Evolutionary conservation across 2,329 filamentous ascomycete species (phyloP).

Genomic region (Cadophora malorum): DNA sequence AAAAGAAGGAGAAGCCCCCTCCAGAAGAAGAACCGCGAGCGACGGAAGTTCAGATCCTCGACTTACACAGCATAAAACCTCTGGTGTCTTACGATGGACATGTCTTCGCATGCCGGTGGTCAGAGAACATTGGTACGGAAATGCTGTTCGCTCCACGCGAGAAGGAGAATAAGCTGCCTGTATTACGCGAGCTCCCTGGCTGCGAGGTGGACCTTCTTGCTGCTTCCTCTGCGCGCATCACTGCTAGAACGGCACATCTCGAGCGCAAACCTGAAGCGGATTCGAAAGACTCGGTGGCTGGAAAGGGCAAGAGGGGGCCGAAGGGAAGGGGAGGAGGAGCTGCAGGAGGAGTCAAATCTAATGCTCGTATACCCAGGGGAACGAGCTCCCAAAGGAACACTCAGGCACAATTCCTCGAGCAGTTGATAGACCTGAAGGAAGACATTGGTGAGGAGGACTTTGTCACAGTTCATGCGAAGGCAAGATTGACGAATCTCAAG

Average conservation of each 20-base stretch:
- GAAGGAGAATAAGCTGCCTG: conserved; percentile 50
- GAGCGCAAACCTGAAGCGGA: conserved; percentile 44
- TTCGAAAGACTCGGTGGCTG: neutral
- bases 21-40: conserved; percentile 10
- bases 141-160: conserved; percentile 69
- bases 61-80: conserved; percentile 77
- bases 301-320: conserved; percentile 32
- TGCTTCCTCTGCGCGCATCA: conserved; percentile 72
- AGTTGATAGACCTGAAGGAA: conserved; percentile 68
- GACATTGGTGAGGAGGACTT: conserved; percentile 68
- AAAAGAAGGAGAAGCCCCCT: conserved; percentile 8
- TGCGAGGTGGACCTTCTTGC: conserved; percentile 72
- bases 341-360: conserved; percentile 18
- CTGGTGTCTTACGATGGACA: conserved; percentile 80
- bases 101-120: conserved; percentile 82
- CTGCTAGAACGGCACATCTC: conserved; percentile 69
- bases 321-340: conserved; percentile 5
- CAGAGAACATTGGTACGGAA: conserved; percentile 83
- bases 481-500: conserved; percentile 38
- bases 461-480: conserved; percentile 63
- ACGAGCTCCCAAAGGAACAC: conserved; percentile 47
- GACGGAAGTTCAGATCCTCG: conserved; percentile 75
- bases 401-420: conserved; percentile 65
- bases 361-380: conserved; percentile 37
- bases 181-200: conserved; percentile 57